A percentile compares a stretch with the other conserved stretches of the same genome.
phyloP scores from a whole-genome alignment of 1,139 yeast species.

The Hemisphaericaspora xylofermentans region DNA sequence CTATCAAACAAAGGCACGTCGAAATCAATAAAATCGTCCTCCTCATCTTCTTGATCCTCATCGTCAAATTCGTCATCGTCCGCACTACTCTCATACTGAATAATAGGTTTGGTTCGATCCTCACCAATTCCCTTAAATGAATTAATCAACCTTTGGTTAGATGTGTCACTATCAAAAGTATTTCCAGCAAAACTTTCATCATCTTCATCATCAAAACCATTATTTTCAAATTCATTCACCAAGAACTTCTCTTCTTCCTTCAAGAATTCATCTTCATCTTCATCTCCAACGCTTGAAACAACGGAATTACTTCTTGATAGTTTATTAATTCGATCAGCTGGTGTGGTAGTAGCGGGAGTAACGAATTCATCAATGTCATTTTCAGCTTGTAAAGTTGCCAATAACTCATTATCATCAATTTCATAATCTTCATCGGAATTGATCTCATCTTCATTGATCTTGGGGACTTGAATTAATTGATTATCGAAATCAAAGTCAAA shows the following conservation, averaged over 20 bases:
- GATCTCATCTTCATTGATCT: conserved; percentile 50
- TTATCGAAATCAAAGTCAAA: conserved; percentile 40
- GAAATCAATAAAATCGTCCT: conserved; percentile 34
- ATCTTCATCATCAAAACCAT: conserved; percentile 43
- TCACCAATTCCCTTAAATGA: conserved; percentile 27
- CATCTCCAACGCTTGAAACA: conserved; percentile 48
- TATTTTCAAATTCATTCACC: conserved; percentile 48
- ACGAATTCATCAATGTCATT: conserved; percentile 53
- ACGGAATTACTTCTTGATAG: conserved; percentile 37
- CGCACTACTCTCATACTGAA: conserved; percentile 32
- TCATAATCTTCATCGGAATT: conserved; percentile 70
- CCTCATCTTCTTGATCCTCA: conserved; percentile 31
- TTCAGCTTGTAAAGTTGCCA: conserved; percentile 68
- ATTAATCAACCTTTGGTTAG: conserved; percentile 20
- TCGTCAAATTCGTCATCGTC: conserved; percentile 22
- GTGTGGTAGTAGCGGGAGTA: conserved; percentile 9
- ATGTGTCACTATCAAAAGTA: conserved; percentile 16
- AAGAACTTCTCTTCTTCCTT: conserved; percentile 48
- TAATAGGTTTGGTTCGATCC: conserved; percentile 21
- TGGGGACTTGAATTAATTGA: conserved; percentile 47
- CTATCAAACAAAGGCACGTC: conserved; percentile 24
- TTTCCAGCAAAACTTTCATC: conserved; percentile 11
- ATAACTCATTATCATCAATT: conserved; percentile 68
- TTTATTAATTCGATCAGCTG: conserved; percentile 1
- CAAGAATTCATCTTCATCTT: conserved; percentile 50